Evolutionary conservation across 495 filamentous ascomycete genomes (phyloP).

Genomic region (Podospora pseudoanserina): DNA sequence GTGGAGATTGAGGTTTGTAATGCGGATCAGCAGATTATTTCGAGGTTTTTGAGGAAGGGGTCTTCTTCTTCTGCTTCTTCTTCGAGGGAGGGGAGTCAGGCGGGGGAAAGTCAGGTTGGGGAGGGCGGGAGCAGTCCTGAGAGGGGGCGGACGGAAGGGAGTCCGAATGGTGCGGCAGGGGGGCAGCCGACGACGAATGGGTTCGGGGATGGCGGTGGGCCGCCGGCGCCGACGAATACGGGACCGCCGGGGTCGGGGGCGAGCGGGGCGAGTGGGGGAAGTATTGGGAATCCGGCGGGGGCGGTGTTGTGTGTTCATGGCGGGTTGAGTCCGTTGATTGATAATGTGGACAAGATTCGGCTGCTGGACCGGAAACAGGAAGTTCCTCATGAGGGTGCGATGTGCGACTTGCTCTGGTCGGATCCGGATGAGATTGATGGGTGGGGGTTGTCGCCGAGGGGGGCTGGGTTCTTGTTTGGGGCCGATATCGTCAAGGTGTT

Average conservation of each 20-base stretch:
- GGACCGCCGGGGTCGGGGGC: constrained; percentile 80
- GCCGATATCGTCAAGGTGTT: constrained; percentile 94
- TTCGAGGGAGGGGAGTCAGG: too few relatives aligned
- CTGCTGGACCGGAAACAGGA: constrained; percentile 96
- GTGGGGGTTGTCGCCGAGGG: constrained; percentile 92
- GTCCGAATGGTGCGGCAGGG: constrained; percentile 36
- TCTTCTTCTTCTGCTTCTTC: neutral
- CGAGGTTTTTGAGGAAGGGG: constrained; percentile 57
- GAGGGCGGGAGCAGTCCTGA: constrained; percentile 1
- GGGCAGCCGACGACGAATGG: constrained; percentile 13
- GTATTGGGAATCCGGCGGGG: constrained; percentile 62
- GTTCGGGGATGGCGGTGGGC: neutral
- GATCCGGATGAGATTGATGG: constrained; percentile 98
- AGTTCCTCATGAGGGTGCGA: constrained; percentile 96
- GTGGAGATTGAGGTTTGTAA: constrained; percentile 91
- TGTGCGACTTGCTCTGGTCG: constrained; percentile 98
- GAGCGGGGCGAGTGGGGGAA: constrained; percentile 60
- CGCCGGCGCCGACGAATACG: constrained; percentile 40
- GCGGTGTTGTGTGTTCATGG: constrained; percentile 95
- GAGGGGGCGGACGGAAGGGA: constrained; percentile 19
- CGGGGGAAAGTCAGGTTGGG: neutral
- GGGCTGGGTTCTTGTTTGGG: constrained; percentile 94
- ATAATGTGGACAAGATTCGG: constrained; percentile 93
- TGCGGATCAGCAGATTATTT: constrained; percentile 71
- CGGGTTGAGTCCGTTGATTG: constrained; percentile 84